These are phyloP conservation scores for Leonotis leonurus DNA, from an alignment of 257 asterid species.

Conservation along the genomic window DNA sequence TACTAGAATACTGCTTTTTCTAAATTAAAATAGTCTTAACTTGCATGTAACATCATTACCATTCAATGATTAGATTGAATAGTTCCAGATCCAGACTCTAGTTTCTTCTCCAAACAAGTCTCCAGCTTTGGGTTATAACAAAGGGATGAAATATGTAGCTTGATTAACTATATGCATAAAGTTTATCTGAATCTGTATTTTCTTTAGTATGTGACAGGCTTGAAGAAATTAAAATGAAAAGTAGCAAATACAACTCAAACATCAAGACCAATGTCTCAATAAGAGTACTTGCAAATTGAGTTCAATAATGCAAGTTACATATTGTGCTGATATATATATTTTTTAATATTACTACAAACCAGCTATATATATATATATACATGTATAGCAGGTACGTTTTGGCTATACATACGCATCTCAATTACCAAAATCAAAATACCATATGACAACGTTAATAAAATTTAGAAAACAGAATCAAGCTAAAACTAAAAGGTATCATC, in stretches of 20 bases:
- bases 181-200: neutral
- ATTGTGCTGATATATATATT: no score
- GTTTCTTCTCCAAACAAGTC: neutral
- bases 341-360: no score
- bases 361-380: no score
- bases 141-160: neutral
- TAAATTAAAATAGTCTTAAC: slow-evolving; percentile 18
- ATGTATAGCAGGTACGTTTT: no score
- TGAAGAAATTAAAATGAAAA: neutral
- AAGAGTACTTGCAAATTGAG: no score
- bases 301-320: no score
- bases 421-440: no score
- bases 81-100: slow-evolving; percentile 8
- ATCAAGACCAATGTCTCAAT: no score
- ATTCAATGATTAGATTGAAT: slow-evolving; percentile 21
- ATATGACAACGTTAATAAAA: no score
- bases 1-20: slow-evolving; percentile 7
- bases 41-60: slow-evolving; percentile 22
- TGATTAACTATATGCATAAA: neutral
- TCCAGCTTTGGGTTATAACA: neutral
- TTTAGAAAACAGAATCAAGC: no score
- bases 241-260: neutral
- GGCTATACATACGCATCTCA: no score
- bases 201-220: neutral
- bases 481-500: no score